Percentiles rank a stretch among this genome's conserved stretches.
Conservation (phyloP, 2,329 filamentous ascomycete species). For the Sporothrix phasma region DNA sequence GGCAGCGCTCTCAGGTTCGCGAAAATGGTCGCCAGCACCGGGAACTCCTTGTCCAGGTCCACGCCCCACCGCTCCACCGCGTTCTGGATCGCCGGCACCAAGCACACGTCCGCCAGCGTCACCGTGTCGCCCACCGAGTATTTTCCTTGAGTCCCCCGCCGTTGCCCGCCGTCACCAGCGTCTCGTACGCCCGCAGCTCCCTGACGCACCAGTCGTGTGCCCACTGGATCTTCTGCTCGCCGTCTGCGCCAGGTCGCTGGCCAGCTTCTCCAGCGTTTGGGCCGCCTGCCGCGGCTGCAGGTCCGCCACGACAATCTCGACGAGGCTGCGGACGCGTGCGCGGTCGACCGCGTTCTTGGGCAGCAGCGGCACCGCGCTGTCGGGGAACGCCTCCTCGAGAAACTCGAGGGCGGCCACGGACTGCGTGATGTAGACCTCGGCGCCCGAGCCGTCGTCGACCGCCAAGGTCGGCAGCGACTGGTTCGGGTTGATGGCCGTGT, state of each 20-base stretch:
- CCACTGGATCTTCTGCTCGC: slow-evolving; percentile 29
- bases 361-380: slow-evolving; percentile 35
- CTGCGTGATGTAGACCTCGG: slow-evolving; percentile 23
- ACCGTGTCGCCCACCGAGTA: slow-evolving; percentile 48
- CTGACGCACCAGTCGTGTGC: slow-evolving; percentile 39
- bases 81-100: slow-evolving; percentile 49
- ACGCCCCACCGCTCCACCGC: slow-evolving; percentile 43
- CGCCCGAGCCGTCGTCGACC: slow-evolving; percentile 20
- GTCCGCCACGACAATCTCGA: slow-evolving; percentile 45
- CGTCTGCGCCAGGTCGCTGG: slow-evolving; percentile 29
- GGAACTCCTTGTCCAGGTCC: slow-evolving; percentile 36
- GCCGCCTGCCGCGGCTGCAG: slow-evolving; percentile 52
- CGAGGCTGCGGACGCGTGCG: slow-evolving; percentile 43
- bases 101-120: slow-evolving; percentile 47
- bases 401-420: slow-evolving; percentile 53
- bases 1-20: slow-evolving; percentile 37
- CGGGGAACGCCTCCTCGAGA: slow-evolving; percentile 44
- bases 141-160: slow-evolving; percentile 29
- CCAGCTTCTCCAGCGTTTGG: slow-evolving; percentile 41
- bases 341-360: slow-evolving; percentile 30
- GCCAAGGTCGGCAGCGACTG: slow-evolving; percentile 45
- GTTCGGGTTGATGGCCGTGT: slow-evolving; percentile 43
- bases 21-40: slow-evolving; percentile 36
- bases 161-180: slow-evolving; percentile 24
- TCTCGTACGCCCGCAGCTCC: slow-evolving; percentile 49